phyloP scores from a whole-genome alignment of 352 stramenopile genomes.

The Poterioochromonas sp. region DNA sequence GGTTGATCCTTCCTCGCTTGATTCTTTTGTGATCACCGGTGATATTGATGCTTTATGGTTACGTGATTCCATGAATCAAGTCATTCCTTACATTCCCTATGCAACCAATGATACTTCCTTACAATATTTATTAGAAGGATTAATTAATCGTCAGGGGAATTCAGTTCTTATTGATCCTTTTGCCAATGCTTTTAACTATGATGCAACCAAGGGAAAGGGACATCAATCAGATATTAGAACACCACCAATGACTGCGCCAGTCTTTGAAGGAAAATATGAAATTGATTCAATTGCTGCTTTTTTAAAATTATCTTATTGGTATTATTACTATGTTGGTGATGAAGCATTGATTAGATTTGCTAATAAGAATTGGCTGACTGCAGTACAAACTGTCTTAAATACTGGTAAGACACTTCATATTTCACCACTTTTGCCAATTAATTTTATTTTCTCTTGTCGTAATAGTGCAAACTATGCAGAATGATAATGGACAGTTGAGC shows the following conservation, averaged over 20 bases:
- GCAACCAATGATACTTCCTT: conserved; percentile 33
- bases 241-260: conserved; percentile 40
- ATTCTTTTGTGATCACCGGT: conserved; percentile 35
- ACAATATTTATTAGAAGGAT: conserved; percentile 36
- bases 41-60: conserved; percentile 43
- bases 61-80: conserved; percentile 10
- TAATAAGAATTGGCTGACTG: conserved; percentile 37
- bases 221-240: conserved; percentile 38
- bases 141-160: conserved; percentile 41
- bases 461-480: conserved; percentile 31
- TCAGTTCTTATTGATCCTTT: conserved; percentile 43
- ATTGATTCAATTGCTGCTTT: conserved; percentile 45
- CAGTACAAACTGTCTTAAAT: conserved; percentile 39
- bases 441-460: no score
- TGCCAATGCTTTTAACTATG: conserved; percentile 45
- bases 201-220: conserved; percentile 27
- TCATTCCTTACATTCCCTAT: conserved; percentile 40
- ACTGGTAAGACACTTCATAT: no score
- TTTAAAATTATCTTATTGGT: conserved; percentile 40
- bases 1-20: not conserved
- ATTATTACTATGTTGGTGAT: conserved; percentile 38
- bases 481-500: not conserved
- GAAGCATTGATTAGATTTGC: not conserved
- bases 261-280: conserved; percentile 51
- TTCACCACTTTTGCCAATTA: no score